These are phyloP conservation scores for Russula virescens DNA, from an alignment of 768 basidiomycete species.

Conservation along the genomic window DNA sequence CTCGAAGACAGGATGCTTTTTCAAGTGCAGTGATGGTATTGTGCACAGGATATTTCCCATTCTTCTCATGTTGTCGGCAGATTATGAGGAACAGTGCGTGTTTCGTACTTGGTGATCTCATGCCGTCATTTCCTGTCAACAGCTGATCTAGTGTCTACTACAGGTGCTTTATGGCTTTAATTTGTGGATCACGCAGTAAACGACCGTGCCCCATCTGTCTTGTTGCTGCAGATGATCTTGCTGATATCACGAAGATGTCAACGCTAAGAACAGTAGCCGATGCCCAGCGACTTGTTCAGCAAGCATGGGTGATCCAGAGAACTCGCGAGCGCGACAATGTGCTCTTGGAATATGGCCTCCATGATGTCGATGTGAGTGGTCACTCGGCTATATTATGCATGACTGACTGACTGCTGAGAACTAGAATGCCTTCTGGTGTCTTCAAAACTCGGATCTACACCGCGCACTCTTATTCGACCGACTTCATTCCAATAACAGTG, in stretches of 20 bases:
- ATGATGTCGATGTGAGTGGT: neutral
- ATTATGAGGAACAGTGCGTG: slow-evolving; percentile 30
- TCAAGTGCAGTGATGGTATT: slow-evolving; percentile 14
- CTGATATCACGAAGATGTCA: neutral
- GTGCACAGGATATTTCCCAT: slow-evolving; percentile 22
- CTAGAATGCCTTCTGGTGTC: slow-evolving; percentile 5
- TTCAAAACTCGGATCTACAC: neutral
- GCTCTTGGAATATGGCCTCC: neutral
- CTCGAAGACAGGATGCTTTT: slow-evolving; percentile 17
- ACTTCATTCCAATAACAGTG: neutral
- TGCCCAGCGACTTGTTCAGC: neutral
- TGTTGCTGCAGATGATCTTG: neutral
- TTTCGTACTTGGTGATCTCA: neutral
- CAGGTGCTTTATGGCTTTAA: slow-evolving; percentile 1
- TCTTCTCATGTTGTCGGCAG: slow-evolving; percentile 27
- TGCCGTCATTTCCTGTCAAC: neutral
- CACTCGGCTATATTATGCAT: neutral
- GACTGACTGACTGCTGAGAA: neutral
- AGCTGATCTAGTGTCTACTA: neutral
- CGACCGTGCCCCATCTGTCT: neutral
- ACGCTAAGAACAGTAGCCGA: neutral
- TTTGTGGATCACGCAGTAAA: neutral
- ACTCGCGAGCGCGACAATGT: neutral
- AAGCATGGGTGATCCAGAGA: neutral
- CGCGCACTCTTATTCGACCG: neutral